A percentile compares a stretch with the other conserved stretches of the same genome.
Conservation (phyloP, 2,329 filamentous ascomycete genomes). For the Epichloe gansuensis region DNA sequence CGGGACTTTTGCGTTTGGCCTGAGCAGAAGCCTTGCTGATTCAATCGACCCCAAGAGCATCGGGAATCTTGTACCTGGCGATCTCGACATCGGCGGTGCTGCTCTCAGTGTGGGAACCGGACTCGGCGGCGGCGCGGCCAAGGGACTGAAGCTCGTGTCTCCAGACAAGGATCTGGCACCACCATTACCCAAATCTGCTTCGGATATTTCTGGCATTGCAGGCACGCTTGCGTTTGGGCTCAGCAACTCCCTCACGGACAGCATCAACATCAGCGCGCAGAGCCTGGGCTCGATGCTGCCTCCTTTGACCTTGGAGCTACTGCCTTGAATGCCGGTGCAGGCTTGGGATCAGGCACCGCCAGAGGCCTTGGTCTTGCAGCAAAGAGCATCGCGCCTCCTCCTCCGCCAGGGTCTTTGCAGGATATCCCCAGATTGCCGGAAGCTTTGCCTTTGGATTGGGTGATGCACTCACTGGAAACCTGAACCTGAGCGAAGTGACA, state of each 20-base stretch:
- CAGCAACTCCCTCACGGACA: slow-evolving; percentile 1
- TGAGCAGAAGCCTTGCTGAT: not conserved
- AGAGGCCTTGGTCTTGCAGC: slow-evolving; percentile 9
- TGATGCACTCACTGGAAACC: slow-evolving; percentile 10
- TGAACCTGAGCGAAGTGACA: slow-evolving; percentile 9
- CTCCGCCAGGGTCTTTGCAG: slow-evolving; percentile 2
- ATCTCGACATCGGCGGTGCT: slow-evolving; percentile 5
- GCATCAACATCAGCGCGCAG: slow-evolving; percentile 5
- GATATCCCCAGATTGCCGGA: slow-evolving; percentile 10
- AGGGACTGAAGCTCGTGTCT: slow-evolving; percentile 1
- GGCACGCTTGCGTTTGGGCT: slow-evolving; percentile 3
- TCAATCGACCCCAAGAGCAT: not conserved
- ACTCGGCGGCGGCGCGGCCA: slow-evolving; percentile 8
- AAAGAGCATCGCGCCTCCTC: slow-evolving; percentile 5
- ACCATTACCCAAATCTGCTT: not conserved
- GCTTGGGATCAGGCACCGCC: slow-evolving; percentile 10
- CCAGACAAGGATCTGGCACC: not conserved
- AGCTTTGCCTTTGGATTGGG: slow-evolving; percentile 13
- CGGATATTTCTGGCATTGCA: slow-evolving; percentile 3
- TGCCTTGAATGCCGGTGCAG: slow-evolving; percentile 8
- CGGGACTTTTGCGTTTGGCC: slow-evolving; percentile 1
- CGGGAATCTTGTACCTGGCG: not conserved
- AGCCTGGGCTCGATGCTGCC: slow-evolving; percentile 4
- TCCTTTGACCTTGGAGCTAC: slow-evolving; percentile 6
- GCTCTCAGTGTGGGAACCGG: slow-evolving; percentile 8